phyloP scores from a whole-genome alignment of 2,329 filamentous ascomycete species.

The Ophiocordyceps sinensis region DNA sequence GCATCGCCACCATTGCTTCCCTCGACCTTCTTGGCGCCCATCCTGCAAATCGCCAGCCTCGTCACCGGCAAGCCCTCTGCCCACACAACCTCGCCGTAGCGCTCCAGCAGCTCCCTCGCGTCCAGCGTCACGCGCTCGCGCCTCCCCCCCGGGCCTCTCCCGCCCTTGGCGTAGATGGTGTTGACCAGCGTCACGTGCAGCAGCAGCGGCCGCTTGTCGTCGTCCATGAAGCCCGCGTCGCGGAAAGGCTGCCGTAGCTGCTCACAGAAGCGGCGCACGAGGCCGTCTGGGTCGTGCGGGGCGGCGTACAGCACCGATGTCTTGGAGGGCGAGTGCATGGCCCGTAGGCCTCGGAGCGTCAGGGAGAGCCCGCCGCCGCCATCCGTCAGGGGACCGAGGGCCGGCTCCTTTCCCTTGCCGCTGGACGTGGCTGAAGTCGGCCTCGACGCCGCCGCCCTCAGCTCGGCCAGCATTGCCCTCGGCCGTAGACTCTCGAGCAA shows the following conservation, averaged over 20 bases:
- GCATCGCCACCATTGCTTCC: constrained; percentile 30
- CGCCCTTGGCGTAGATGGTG: constrained; percentile 55
- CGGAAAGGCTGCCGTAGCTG: constrained; percentile 39
- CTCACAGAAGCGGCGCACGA: constrained; percentile 43
- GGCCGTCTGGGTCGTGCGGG: constrained; percentile 36
- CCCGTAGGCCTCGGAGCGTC: constrained; percentile 38
- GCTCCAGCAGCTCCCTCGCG: constrained; percentile 37
- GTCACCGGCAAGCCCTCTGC: constrained; percentile 53
- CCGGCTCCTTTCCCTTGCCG: not conserved
- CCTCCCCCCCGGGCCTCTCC: constrained; percentile 12
- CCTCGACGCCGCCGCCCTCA: constrained; percentile 3
- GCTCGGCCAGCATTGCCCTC: constrained; percentile 22
- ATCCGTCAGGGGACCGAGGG: not conserved
- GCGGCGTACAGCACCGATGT: constrained; percentile 52
- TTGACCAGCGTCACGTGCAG: constrained; percentile 81
- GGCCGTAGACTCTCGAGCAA: constrained; percentile 23
- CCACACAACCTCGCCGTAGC: constrained; percentile 56
- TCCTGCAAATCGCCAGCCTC: constrained; percentile 64
- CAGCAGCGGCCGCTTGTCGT: constrained; percentile 45
- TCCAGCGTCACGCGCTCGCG: constrained; percentile 34
- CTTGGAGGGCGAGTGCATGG: constrained; percentile 44
- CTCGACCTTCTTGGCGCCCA: constrained; percentile 62
- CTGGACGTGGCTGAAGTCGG: not conserved
- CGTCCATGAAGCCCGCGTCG: constrained; percentile 40
- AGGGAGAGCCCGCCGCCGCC: constrained; percentile 19